These are phyloP conservation scores for Solanum etuberosum DNA, from an alignment of 257 asterid genomes.

Conservation along the genomic window DNA sequence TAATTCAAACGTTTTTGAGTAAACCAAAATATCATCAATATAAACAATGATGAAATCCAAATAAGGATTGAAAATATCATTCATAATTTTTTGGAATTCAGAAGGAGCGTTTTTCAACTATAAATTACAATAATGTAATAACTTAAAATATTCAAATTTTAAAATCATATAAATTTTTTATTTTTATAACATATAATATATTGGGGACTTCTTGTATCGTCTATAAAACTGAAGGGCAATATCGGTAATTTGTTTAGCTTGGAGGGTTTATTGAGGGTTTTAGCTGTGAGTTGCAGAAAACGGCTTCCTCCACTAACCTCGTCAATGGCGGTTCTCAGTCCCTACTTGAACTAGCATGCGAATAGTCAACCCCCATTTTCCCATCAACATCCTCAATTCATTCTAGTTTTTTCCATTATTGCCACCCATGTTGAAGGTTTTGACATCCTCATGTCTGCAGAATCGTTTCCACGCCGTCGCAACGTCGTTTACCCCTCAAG, in stretches of 20 bases:
- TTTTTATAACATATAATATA: too few relatives aligned
- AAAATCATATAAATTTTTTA: too few relatives aligned
- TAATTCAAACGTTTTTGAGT: too few relatives aligned
- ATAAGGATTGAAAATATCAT: too few relatives aligned
- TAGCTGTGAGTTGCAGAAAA: slow-evolving; percentile 1
- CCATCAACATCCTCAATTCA: neutral
- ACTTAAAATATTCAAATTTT: too few relatives aligned
- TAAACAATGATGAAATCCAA: too few relatives aligned
- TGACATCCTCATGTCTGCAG: slow-evolving; percentile 35
- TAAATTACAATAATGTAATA: too few relatives aligned
- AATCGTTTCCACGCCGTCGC: slow-evolving; percentile 25
- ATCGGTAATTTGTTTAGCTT: neutral
- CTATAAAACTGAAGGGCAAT: neutral
- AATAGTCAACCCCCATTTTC: neutral
- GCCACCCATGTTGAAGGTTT: slow-evolving; percentile 66
- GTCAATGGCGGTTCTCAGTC: slow-evolving; percentile 29
- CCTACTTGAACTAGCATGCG: neutral
- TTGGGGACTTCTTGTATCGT: neutral
- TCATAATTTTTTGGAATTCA: too few relatives aligned
- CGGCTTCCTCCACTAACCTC: slow-evolving; percentile 29
- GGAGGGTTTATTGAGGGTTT: slow-evolving; percentile 62
- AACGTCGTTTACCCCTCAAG: slow-evolving; percentile 24
- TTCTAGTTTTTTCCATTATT: neutral
- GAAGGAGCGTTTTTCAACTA: too few relatives aligned
- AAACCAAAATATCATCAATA: too few relatives aligned